Evolutionary conservation across 1,284 basidiomycete species (phyloP).

Genomic region (Flammula alnicola): DNA sequence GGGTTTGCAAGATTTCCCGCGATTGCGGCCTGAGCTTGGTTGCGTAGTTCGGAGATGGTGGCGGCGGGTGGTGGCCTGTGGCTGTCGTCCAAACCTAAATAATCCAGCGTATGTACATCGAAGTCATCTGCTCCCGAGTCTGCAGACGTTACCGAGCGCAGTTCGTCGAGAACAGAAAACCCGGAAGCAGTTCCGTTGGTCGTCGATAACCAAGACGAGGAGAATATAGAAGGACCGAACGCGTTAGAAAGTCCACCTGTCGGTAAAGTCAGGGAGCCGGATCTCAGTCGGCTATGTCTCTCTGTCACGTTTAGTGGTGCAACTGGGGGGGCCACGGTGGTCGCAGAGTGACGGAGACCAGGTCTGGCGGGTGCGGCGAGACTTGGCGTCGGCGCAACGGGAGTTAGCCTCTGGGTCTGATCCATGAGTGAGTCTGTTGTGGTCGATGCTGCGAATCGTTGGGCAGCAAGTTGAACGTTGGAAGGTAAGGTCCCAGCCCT

Average conservation of each 20-base stretch:
- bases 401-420: constrained; percentile 53
- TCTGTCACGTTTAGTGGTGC: constrained; percentile 63
- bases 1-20: constrained; percentile 80
- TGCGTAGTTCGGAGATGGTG: constrained; percentile 83
- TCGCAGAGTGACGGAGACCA: constrained; percentile 74
- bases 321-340: constrained; percentile 68
- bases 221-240: constrained; percentile 86
- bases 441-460: constrained; percentile 74
- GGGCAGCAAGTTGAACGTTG: constrained; percentile 84
- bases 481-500: constrained; percentile 89
- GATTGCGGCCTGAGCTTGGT: constrained; percentile 87
- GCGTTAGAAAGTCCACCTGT: constrained; percentile 81
- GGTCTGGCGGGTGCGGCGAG: constrained; percentile 61
- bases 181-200: constrained; percentile 57
- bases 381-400: constrained; percentile 45
- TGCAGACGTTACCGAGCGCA: constrained; percentile 77
- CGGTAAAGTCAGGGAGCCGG: constrained; percentile 86
- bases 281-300: constrained; percentile 82
- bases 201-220: constrained; percentile 84
- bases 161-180: constrained; percentile 73
- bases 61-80: constrained; percentile 62
- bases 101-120: constrained; percentile 92
- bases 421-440: constrained; percentile 69
- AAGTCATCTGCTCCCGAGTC: constrained; percentile 85
- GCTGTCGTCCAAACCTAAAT: constrained; percentile 87